Evolutionary conservation across 371 early-diverging fungal species (phyloP).

Genomic region (Mucor plumbeus): DNA sequence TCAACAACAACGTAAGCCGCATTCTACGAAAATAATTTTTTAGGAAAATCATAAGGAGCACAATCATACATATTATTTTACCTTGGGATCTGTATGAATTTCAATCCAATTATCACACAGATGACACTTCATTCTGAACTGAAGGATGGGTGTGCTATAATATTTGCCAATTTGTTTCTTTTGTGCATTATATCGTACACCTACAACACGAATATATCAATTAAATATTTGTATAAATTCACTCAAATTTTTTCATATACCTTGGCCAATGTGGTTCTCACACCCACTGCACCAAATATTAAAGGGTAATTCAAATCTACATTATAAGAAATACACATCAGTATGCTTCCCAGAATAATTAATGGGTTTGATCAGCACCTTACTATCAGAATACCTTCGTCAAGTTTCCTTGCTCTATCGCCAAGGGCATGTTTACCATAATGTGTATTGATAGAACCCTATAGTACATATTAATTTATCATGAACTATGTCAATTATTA

Average conservation of each 20-base stretch:
- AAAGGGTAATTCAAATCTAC: constrained; percentile 89
- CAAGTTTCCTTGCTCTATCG: constrained; percentile 86
- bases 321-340: neutral
- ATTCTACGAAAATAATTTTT: constrained; percentile 54
- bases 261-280: constrained; percentile 84
- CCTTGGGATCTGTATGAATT: constrained; percentile 95
- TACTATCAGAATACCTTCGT: constrained; percentile 89
- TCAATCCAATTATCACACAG: constrained; percentile 88
- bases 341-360: neutral
- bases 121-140: constrained; percentile 94
- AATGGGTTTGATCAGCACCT: constrained; percentile 49
- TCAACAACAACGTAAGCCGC: constrained; percentile 74
- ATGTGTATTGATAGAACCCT: constrained; percentile 84
- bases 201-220: constrained; percentile 32
- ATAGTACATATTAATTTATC: neutral
- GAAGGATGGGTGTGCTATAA: constrained; percentile 84
- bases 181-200: constrained; percentile 93
- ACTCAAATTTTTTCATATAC: constrained; percentile 36
- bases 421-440: constrained; percentile 90
- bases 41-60: neutral
- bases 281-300: constrained; percentile 92
- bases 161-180: constrained; percentile 93
- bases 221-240: too few relatives aligned
- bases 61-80: neutral
- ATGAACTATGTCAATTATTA: neutral